These are phyloP conservation scores for Flaveria floridana DNA, from an alignment of 140 eudicot species.

Conservation along the genomic window DNA sequence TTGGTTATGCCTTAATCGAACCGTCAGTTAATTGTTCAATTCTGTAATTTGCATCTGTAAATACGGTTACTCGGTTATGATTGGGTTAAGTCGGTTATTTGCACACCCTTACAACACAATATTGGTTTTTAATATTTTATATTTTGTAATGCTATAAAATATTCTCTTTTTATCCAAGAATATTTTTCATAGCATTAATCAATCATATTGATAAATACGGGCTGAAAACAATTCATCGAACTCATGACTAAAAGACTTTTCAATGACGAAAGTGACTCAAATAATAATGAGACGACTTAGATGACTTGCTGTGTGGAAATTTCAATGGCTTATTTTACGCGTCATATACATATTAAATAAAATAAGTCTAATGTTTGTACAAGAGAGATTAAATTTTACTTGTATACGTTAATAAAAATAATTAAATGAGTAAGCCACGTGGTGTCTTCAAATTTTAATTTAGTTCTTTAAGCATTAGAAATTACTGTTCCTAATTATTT, in stretches of 20 bases:
- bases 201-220: not conserved
- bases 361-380: not conserved
- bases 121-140: not conserved
- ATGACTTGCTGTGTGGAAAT: not conserved
- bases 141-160: not conserved
- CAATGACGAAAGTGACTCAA: slow-evolving; percentile 9
- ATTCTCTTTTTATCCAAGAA: not conserved
- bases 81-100: too few species aligned
- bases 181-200: not conserved
- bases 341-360: not conserved
- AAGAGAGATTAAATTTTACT: not conserved
- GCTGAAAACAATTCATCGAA: not conserved
- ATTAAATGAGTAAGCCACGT: too few species aligned
- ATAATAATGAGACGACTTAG: not conserved
- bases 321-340: not conserved
- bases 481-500: too few species aligned
- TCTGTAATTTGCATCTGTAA: too few species aligned
- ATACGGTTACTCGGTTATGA: too few species aligned
- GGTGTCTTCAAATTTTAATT: too few species aligned
- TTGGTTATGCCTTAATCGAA: too few species aligned
- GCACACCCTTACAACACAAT: too few species aligned
- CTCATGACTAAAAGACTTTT: slow-evolving; percentile 8
- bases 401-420: not conserved
- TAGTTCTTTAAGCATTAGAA: too few species aligned
- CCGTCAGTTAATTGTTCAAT: too few species aligned